Conservation (phyloP, 306 rosid genomes). For the Sphenostylis stenocarpa region DNA sequence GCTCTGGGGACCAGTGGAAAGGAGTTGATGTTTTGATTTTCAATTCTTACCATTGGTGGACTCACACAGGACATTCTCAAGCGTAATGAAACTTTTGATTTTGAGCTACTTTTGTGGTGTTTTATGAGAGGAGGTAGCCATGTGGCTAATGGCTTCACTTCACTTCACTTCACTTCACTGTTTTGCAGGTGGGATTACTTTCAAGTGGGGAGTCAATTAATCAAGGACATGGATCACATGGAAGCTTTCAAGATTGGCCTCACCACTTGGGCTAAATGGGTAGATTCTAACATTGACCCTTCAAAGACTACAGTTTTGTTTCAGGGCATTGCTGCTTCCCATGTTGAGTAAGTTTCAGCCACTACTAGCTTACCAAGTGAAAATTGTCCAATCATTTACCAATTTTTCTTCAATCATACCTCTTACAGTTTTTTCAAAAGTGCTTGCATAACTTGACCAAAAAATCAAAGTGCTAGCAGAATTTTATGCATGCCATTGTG, state of each 20-base stretch:
- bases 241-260: constrained; percentile 59
- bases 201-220: constrained; percentile 42
- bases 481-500: no score
- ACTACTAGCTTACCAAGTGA: neutral
- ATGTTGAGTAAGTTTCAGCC: constrained; percentile 49
- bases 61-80: constrained; percentile 48
- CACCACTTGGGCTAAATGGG: constrained; percentile 65
- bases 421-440: neutral
- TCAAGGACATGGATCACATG: constrained; percentile 66
- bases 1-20: constrained; percentile 50
- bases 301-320: constrained; percentile 55
- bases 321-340: constrained; percentile 68
- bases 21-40: constrained; percentile 52
- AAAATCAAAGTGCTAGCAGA: no score
- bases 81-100: constrained; percentile 34
- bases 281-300: constrained; percentile 54
- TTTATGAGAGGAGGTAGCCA: neutral
- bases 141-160: constrained; percentile 2
- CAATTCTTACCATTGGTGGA: constrained; percentile 74
- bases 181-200: constrained; percentile 63
- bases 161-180: constrained; percentile 21
- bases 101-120: neutral
- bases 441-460: neutral
- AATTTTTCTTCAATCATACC: no score
- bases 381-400: neutral